These are phyloP conservation scores for Vaccinium macrocarpon DNA, from an alignment of 148 eudicot species.

Conservation along the genomic window DNA sequence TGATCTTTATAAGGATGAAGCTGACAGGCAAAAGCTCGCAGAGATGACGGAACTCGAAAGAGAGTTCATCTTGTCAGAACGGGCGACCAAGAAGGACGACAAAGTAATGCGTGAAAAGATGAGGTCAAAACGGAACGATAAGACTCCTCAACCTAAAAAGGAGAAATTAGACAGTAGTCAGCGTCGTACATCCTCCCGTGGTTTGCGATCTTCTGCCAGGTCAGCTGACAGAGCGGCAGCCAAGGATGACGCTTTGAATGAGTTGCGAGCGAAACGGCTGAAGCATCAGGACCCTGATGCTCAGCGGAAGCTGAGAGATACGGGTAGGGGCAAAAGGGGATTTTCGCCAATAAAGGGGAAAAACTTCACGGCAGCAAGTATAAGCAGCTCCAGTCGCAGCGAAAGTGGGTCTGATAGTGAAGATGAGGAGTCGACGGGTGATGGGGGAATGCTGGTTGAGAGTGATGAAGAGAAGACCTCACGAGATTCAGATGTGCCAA, in stretches of 20 bases:
- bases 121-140: constrained; percentile 59
- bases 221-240: constrained; percentile 69
- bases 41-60: constrained; percentile 81
- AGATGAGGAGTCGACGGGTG: constrained; percentile 61
- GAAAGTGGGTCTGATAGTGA: constrained; percentile 77
- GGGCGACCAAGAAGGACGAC: constrained; percentile 71
- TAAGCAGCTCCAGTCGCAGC: constrained; percentile 67
- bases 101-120: constrained; percentile 69
- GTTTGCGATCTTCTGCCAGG: constrained; percentile 71
- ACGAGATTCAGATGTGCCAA: constrained; percentile 51
- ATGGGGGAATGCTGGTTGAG: constrained; percentile 45
- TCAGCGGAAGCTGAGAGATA: constrained; percentile 33
- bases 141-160: constrained; percentile 54
- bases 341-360: constrained; percentile 60
- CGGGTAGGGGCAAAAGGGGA: constrained; percentile 52
- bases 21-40: constrained; percentile 72
- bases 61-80: constrained; percentile 78
- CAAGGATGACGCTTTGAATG: constrained; percentile 73
- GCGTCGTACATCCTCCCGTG: constrained; percentile 59
- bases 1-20: constrained; percentile 82
- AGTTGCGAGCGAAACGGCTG: constrained; percentile 66
- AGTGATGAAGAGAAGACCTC: constrained; percentile 80
- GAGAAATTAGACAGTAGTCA: constrained; percentile 44
- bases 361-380: constrained; percentile 40
- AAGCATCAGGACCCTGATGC: constrained; percentile 68